A percentile compares a stretch with the other conserved stretches of the same genome.
Conservation (phyloP, 495 filamentous ascomycete genomes). For the Podospora australis region DNA sequence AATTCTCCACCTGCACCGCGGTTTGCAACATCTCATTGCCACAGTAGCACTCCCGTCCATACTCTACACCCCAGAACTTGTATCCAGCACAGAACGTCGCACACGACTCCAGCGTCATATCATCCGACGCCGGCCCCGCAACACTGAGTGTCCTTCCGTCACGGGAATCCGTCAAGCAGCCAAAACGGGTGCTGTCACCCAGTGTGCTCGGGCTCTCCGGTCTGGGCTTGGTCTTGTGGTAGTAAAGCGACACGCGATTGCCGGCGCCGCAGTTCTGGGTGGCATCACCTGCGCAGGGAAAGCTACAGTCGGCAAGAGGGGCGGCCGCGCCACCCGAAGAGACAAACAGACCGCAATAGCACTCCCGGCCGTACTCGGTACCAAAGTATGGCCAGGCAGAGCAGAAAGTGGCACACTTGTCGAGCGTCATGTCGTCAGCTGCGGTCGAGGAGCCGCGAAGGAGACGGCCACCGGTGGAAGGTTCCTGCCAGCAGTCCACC, state of each 20-base stretch:
- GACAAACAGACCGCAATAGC: slow-evolving; percentile 27
- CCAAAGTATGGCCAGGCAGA: too few species aligned
- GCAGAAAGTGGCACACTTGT: too few species aligned
- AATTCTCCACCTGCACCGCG: slow-evolving; percentile 19
- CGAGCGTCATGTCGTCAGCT: too few species aligned
- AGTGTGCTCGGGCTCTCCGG: neutral
- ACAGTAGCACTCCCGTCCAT: slow-evolving; percentile 30
- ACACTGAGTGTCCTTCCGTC: slow-evolving; percentile 17
- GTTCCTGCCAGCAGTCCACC: too few species aligned
- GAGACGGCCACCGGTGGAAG: too few species aligned
- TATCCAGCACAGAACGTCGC: slow-evolving; percentile 18
- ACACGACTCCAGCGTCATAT: slow-evolving; percentile 19
- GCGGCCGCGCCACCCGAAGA: slow-evolving; percentile 22
- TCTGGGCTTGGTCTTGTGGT: slow-evolving; percentile 10
- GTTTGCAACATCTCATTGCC: slow-evolving; percentile 20
- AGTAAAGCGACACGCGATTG: slow-evolving; percentile 43
- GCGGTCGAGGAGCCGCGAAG: too few species aligned
- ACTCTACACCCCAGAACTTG: slow-evolving; percentile 22
- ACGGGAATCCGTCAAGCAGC: slow-evolving; percentile 24
- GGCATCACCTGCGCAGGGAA: slow-evolving; percentile 19
- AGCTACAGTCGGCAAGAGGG: slow-evolving; percentile 26
- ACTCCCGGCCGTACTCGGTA: too few species aligned
- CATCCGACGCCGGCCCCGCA: slow-evolving; percentile 14
- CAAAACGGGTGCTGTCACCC: slow-evolving; percentile 22
- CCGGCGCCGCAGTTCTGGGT: slow-evolving; percentile 42